Evolutionary conservation across 495 filamentous ascomycete genomes (phyloP).

Genomic region (Annulohypoxylon bovei): DNA sequence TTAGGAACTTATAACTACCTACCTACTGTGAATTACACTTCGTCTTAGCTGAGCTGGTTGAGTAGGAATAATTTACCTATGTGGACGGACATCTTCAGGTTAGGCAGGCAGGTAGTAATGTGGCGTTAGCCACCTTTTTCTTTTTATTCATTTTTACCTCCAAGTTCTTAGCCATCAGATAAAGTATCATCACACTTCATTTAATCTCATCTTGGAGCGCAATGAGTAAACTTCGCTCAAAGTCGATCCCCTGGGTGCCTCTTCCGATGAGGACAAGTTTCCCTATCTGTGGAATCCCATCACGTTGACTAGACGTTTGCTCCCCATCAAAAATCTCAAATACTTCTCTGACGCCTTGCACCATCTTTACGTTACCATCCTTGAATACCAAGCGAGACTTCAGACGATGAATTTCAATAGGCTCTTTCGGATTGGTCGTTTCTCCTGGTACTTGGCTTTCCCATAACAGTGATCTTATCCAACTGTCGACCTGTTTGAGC

Average conservation of each 20-base stretch:
- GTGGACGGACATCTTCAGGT: no score
- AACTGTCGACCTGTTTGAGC: conserved; percentile 73
- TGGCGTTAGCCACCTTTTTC: no score
- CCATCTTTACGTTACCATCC: conserved; percentile 73
- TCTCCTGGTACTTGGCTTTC: conserved; percentile 70
- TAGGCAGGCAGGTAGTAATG: no score
- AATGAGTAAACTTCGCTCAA: conserved; percentile 52
- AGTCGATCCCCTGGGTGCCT: conserved; percentile 63
- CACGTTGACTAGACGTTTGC: conserved; percentile 35
- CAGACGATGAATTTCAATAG: conserved; percentile 82
- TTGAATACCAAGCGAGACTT: conserved; percentile 77
- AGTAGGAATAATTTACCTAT: no score
- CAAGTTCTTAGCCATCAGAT: background rate
- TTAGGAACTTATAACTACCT: no score
- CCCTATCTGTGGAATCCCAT: conserved; percentile 52
- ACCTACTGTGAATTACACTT: no score
- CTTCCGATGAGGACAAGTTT: conserved; percentile 87
- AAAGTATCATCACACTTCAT: background rate
- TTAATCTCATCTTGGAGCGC: conserved; percentile 32
- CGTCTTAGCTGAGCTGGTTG: no score
- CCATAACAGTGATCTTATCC: conserved; percentile 89
- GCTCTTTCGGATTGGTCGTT: conserved; percentile 8
- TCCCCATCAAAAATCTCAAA: conserved; percentile 86
- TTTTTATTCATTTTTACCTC: no score
- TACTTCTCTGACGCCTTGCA: conserved; percentile 92